Base-by-base conservation (phyloP, 768 basidiomycete species). In the Tricholoma sp. region DNA sequence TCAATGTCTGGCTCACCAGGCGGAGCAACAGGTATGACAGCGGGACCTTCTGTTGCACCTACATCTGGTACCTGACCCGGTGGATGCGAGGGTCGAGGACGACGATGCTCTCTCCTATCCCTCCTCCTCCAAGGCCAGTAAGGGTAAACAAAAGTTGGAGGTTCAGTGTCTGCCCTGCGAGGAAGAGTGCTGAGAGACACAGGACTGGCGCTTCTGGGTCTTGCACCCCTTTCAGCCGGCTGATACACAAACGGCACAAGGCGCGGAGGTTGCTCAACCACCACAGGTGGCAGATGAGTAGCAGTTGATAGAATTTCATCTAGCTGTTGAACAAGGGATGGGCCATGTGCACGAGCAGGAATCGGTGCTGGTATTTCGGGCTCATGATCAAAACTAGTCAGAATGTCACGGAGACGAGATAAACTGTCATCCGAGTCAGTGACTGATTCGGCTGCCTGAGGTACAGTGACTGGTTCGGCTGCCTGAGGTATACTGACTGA, bases 241-340 rank as follows among this genome's bases (percentile, higher is more conserved):
- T 81, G 78, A 62, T 83, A 85, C 11, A 70, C 68, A 55, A 88
- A 80, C 0, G 82, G 82, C 0, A 79, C 73, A 5, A 88, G 64
- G 4, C 74, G 69, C 0, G 87, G 86, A 11, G 86, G 80, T 1
- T 68, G 71, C 49, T 78, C 73, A 14, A 80, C 73, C 12, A 71
- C 70, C 6, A 71, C 69, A 14, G 73, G 73, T 5, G 75, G 69
- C 1, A 74, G 68, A 19, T 72, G 69, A 14, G 76, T 71, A 8
- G 73, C 75, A 10, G 81, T 66, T n/a, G 79, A 77, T 24, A 89
- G 62, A 32, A 89, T 76, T 7, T 85, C 83, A 57, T 83, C 80
- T 4, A 89, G 67, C 54, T 83, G 79, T 51, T 86, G 79, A 8
- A 81, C 80, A 35, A 89, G 71, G 0, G 85, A 81, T 4, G 74